phyloP scores from a whole-genome alignment of 306 rosid genomes.

The Cucurbita pepo region DNA sequence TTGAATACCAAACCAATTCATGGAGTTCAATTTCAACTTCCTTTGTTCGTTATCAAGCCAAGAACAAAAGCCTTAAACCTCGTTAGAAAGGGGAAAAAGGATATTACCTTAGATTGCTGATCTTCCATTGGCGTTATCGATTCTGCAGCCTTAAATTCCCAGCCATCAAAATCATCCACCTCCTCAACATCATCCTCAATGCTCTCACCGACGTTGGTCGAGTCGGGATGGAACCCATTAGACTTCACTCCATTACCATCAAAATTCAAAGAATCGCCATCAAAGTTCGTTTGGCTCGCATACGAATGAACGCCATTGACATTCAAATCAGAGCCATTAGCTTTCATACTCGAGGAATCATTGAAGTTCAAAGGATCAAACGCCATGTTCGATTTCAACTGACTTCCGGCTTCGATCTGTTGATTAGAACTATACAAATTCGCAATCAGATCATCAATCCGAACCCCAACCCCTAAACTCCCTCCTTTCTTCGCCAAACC shows the following conservation, averaged over 20 bases:
- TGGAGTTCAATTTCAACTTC: background rate
- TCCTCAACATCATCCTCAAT: slow-evolving; percentile 20
- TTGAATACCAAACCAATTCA: slow-evolving; percentile 1
- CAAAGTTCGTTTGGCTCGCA: slow-evolving; percentile 5
- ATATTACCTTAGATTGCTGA: slow-evolving; percentile 23
- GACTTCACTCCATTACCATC: slow-evolving; percentile 8
- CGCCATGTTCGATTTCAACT: slow-evolving; percentile 10
- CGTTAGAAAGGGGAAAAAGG: background rate
- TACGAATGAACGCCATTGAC: slow-evolving; percentile 1
- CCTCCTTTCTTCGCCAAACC: slow-evolving; percentile 19
- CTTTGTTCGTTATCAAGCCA: background rate
- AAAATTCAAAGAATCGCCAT: background rate
- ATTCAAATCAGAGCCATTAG: slow-evolving; percentile 7
- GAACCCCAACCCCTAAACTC: slow-evolving; percentile 20
- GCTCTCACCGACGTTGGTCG: slow-evolving; percentile 17
- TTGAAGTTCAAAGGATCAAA: background rate
- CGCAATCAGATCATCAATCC: slow-evolving; percentile 31
- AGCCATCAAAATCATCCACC: slow-evolving; percentile 40
- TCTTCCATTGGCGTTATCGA: slow-evolving; percentile 17
- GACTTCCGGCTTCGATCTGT: slow-evolving; percentile 16
- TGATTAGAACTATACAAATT: slow-evolving; percentile 28
- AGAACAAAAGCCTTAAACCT: background rate
- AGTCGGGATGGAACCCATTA: slow-evolving; percentile 16
- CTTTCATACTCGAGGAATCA: background rate
- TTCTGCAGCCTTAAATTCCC: slow-evolving; percentile 89